Base-by-base conservation (phyloP, 768 basidiomycete species). In the Chalciporus pseudorubinellus region DNA sequence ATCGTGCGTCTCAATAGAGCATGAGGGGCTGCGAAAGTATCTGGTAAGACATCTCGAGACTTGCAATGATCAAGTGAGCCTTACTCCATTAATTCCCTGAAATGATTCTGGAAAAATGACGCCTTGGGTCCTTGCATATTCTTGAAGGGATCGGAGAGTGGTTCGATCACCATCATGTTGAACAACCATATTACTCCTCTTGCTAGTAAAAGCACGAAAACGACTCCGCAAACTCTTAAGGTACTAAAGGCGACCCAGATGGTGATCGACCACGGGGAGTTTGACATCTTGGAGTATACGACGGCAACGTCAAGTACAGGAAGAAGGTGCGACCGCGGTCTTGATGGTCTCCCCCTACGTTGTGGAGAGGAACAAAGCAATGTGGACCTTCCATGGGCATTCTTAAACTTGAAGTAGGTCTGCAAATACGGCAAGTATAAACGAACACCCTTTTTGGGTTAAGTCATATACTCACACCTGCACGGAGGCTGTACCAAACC, bases 111-210 rank as follows among this genome's bases (percentile, higher is more conserved):
- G 24, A 79, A 66, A 5, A 65, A 58, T 12, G 71, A 52, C 7
- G 68, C 79, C 22, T 71, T 64, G 8, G 78, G 79, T 0, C 81
- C 81, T 33, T 77, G 78, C 12, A 83, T 61, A 29, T 72, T 66
- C 45, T 68, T 61, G 41, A 83, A 64, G 16, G 80, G 79, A 61
- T 82, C 80, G 36, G 66, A 72, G 4, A 70, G 61, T 13, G 81
- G 79, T n/a, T 69, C 59, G 18, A 80, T 44, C 34, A 77, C 31
- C 18, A 80, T 50, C 62, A 77, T 60, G 52, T 79, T 71, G 42
- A 77, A 42, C 48, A 79, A 59, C 73, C 76, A 78, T 16, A 70
- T 29, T 12, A 70, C 21, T 29, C 64, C 72, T 57, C 72, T 69
- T 16, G 70, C 65, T 39, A 76, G 19, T 36, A 74, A 55, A 45